These are phyloP conservation scores for Pyrenophora graminea DNA, from an alignment of 2,329 filamentous ascomycete genomes.

Conservation along the genomic window DNA sequence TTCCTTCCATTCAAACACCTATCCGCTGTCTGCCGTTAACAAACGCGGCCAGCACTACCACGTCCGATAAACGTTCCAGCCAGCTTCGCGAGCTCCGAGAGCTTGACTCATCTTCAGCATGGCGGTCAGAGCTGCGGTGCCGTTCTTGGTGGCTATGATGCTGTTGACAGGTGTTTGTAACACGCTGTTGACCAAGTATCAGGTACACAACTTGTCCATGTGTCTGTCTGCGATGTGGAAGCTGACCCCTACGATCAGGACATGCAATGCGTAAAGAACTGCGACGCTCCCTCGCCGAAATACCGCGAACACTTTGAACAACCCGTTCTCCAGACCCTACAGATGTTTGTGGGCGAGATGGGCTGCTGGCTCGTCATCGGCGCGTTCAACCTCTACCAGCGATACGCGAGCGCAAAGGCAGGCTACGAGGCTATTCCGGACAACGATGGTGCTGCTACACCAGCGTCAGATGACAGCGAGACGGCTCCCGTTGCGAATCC, in stretches of 20 bases:
- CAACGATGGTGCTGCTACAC: conserved; percentile 33
- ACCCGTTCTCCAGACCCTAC: conserved; percentile 90
- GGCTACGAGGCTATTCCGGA: conserved; percentile 70
- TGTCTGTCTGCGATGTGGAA: neutral
- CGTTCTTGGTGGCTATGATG: conserved; percentile 94
- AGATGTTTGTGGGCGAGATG: conserved; percentile 98
- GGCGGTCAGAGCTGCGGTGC: conserved; percentile 73
- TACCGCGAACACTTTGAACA: conserved; percentile 82
- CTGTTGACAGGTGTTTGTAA: conserved; percentile 94
- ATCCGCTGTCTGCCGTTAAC: conserved; percentile 15
- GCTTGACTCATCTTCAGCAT: conserved; percentile 54
- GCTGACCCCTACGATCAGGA: conserved; percentile 61
- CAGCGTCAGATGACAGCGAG: conserved; percentile 51
- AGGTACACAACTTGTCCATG: conserved; percentile 59
- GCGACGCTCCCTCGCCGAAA: conserved; percentile 69
- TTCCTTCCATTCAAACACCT: conserved; percentile 6
- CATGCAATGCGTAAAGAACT: conserved; percentile 95
- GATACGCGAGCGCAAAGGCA: conserved; percentile 54
- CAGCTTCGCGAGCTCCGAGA: conserved; percentile 14
- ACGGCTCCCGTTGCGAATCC: conserved; percentile 58
- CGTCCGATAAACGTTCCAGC: conserved; percentile 14
- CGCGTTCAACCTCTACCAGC: conserved; percentile 67
- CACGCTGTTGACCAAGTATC: conserved; percentile 94
- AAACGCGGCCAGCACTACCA: neutral
- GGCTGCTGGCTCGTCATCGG: conserved; percentile 93